Conservation (phyloP, 305 asterid species). For the Solanum chacoense region DNA sequence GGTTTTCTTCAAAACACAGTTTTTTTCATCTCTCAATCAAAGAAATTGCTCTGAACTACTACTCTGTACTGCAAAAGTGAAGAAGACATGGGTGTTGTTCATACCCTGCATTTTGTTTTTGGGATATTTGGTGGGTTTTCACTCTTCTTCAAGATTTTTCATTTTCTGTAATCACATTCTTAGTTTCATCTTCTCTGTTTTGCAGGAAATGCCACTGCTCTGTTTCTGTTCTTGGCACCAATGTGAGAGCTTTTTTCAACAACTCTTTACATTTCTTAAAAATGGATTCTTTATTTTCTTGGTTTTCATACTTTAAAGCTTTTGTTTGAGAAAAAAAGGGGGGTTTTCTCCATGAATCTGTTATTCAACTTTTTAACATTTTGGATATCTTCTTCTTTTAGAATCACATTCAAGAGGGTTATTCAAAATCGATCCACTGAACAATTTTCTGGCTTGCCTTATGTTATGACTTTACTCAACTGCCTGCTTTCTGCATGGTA, state of each 20-base stretch:
- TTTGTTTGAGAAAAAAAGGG: neutral
- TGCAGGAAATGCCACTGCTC: constrained; percentile 48
- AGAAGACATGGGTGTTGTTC: constrained; percentile 2
- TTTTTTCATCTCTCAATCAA: neutral
- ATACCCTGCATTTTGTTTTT: constrained; percentile 27
- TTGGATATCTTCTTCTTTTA: neutral
- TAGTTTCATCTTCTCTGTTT: neutral
- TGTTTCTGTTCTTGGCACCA: constrained; percentile 51
- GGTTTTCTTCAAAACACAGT: neutral
- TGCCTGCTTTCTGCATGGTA: constrained; percentile 33
- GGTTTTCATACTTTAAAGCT: neutral
- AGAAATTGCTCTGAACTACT: neutral
- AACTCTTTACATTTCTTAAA: neutral
- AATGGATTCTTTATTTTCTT: neutral
- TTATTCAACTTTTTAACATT: neutral
- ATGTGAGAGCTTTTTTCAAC: constrained; percentile 17
- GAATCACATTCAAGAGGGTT: constrained; percentile 36
- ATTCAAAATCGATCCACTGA: constrained; percentile 16
- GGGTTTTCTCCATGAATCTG: neutral
- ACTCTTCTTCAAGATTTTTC: neutral
- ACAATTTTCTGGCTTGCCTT: constrained; percentile 32
- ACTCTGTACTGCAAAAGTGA: neutral
- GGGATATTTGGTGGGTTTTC: constrained; percentile 32
- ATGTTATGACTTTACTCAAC: constrained; percentile 29
- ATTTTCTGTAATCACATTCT: neutral